phyloP scores from a whole-genome alignment of 495 filamentous ascomycete genomes.

The Paragyromitra xinjiangensis region DNA sequence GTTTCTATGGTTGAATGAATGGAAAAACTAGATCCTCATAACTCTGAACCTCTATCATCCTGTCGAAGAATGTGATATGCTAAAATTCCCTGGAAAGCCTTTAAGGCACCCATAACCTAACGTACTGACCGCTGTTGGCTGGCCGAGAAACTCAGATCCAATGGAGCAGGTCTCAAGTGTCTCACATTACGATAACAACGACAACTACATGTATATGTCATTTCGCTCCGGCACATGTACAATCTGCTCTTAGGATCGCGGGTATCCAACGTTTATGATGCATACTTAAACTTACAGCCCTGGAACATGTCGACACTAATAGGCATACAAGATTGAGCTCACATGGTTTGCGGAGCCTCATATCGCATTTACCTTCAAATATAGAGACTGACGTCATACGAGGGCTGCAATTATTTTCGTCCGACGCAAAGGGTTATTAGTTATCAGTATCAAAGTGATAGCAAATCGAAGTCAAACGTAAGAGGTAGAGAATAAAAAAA shows the following conservation, averaged over 20 bases:
- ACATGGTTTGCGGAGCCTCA: slow-evolving; percentile 4
- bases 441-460: not conserved
- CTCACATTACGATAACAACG: not conserved
- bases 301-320: not conserved
- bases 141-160: not conserved
- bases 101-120: too few relatives aligned
- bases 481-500: not conserved
- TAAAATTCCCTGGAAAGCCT: not conserved
- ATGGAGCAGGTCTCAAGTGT: not conserved
- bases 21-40: not conserved
- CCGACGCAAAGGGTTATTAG: not conserved
- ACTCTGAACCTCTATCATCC: not conserved
- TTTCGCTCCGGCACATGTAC: too few relatives aligned
- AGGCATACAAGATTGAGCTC: not conserved
- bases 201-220: not conserved
- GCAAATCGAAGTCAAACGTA: not conserved
- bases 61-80: not conserved
- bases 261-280: slow-evolving; percentile 7
- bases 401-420: not conserved
- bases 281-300: not conserved
- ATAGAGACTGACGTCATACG: not conserved
- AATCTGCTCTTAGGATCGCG: not conserved
- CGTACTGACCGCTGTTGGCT: not conserved
- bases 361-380: not conserved
- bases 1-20: not conserved